These are phyloP conservation scores for Crithidia thermophila DNA, from an alignment of 208 protist species.

Conservation along the genomic window DNA sequence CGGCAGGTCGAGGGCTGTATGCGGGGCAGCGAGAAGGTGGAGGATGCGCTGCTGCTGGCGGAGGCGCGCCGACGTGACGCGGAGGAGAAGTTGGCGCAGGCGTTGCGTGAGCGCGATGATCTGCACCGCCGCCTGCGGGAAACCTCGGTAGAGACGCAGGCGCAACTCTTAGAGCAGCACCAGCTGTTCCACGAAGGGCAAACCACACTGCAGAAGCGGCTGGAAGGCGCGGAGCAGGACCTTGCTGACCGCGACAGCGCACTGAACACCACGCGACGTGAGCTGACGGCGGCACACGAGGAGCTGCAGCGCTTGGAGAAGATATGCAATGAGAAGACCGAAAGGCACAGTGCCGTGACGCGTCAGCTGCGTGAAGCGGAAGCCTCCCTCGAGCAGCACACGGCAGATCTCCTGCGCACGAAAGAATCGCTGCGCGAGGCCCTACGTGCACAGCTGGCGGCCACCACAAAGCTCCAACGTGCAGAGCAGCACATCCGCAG, in stretches of 20 bases:
- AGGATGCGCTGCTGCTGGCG: slow-evolving; percentile 33
- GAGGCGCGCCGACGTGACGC: slow-evolving; percentile 33
- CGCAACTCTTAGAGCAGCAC: slow-evolving; percentile 70
- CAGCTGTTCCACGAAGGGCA: slow-evolving; percentile 39
- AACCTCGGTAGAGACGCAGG: slow-evolving; percentile 23
- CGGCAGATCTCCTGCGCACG: slow-evolving; percentile 15
- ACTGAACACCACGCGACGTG: slow-evolving; percentile 23
- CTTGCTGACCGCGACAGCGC: slow-evolving; percentile 10
- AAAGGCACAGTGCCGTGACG: neutral
- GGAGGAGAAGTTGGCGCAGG: slow-evolving; percentile 19
- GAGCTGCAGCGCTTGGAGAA: slow-evolving; percentile 35
- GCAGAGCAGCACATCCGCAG: slow-evolving; percentile 18
- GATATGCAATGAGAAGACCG: too few relatives aligned
- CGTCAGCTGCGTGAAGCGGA: slow-evolving; percentile 2
- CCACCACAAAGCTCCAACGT: neutral
- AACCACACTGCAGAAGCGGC: slow-evolving; percentile 9
- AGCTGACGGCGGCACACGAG: slow-evolving; percentile 16
- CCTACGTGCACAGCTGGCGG: slow-evolving; percentile 28
- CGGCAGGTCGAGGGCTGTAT: slow-evolving; percentile 51
- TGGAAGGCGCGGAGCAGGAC: slow-evolving; percentile 9
- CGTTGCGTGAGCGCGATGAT: slow-evolving; percentile 28
- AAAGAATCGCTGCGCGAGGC: slow-evolving; percentile 34
- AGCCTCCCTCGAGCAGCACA: neutral
- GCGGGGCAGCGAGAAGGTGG: slow-evolving; percentile 42
- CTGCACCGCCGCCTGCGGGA: slow-evolving; percentile 27